phyloP scores from a whole-genome alignment of 495 filamentous ascomycete species.

The Tuber melanosporum region DNA sequence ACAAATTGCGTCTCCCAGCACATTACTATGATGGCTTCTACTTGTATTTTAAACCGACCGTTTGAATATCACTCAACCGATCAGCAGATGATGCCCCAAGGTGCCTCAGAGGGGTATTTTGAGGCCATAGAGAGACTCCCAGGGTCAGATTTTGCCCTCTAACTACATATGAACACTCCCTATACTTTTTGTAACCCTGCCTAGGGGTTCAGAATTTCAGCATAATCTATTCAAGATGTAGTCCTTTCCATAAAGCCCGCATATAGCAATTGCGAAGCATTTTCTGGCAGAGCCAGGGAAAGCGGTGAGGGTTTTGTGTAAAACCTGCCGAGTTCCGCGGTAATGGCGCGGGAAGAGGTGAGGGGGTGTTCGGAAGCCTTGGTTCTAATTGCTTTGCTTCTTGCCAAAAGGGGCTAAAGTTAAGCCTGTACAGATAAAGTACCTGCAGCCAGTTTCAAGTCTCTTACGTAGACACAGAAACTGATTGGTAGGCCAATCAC shows the following conservation, averaged over 20 bases:
- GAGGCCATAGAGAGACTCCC: not conserved
- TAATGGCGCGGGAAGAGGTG: not conserved
- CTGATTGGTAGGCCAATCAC: too few relatives aligned
- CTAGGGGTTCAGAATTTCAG: not conserved
- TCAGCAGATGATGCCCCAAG: not conserved
- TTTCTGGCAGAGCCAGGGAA: not conserved
- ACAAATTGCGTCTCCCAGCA: not conserved
- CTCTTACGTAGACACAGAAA: too few relatives aligned
- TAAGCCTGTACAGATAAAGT: too few relatives aligned
- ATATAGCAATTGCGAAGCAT: not conserved
- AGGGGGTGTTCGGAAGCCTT: not conserved
- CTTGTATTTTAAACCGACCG: too few relatives aligned
- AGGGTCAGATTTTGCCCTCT: too few relatives aligned
- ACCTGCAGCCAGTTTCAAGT: too few relatives aligned
- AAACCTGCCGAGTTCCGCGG: not conserved
- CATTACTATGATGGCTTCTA: not conserved
- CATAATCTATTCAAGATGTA: not conserved
- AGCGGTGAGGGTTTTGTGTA: not conserved
- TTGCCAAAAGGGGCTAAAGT: too few relatives aligned
- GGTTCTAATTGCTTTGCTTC: not conserved
- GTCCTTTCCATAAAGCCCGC: not conserved
- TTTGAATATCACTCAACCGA: not conserved
- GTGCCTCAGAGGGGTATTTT: not conserved
- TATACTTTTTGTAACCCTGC: not conserved
- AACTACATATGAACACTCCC: too few relatives aligned